These are phyloP conservation scores for Xylaria sp. DNA, from an alignment of 2,329 filamentous ascomycete species.

Conservation along the genomic window DNA sequence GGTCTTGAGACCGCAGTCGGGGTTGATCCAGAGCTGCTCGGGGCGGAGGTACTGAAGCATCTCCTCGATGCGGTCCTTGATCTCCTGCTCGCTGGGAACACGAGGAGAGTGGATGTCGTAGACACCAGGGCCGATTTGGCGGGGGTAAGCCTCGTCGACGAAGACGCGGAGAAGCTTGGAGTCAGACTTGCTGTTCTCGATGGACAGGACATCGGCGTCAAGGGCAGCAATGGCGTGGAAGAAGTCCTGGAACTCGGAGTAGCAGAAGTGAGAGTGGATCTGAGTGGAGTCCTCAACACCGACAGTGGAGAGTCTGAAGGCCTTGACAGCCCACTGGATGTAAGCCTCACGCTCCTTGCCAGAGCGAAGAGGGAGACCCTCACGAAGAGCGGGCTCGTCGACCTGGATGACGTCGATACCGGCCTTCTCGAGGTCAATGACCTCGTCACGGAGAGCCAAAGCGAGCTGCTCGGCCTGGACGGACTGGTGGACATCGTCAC, in stretches of 20 bases:
- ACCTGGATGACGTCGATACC: constrained; percentile 98
- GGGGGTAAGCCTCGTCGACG: constrained; percentile 92
- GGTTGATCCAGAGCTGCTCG: constrained; percentile 99
- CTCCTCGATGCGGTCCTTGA: constrained; percentile 95
- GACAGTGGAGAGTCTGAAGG: constrained; percentile 91
- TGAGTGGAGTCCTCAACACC: constrained; percentile 94
- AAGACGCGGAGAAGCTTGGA: constrained; percentile 99
- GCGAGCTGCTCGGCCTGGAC: constrained; percentile 98
- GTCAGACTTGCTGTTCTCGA: constrained; percentile 99
- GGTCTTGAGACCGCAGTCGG: constrained; percentile 98
- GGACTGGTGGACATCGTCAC: constrained; percentile 98
- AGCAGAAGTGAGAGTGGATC: constrained; percentile 99
- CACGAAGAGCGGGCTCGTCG: constrained; percentile 97
- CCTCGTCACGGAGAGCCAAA: constrained; percentile 96
- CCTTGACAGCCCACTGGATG: constrained; percentile 94
- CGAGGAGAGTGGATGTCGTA: constrained; percentile 99
- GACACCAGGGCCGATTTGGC: constrained; percentile 98
- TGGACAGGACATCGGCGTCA: constrained; percentile 95
- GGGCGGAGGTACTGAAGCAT: constrained; percentile 97
- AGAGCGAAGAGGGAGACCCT: constrained; percentile 93
- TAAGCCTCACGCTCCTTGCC: constrained; percentile 96
- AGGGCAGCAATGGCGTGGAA: constrained; percentile 99
- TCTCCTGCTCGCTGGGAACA: constrained; percentile 95
- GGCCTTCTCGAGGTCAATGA: constrained; percentile 93
- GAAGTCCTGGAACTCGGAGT: constrained; percentile 99